phyloP scores from a whole-genome alignment of 2,329 filamentous ascomycete genomes.

The Pyrenophora seminiperda region DNA sequence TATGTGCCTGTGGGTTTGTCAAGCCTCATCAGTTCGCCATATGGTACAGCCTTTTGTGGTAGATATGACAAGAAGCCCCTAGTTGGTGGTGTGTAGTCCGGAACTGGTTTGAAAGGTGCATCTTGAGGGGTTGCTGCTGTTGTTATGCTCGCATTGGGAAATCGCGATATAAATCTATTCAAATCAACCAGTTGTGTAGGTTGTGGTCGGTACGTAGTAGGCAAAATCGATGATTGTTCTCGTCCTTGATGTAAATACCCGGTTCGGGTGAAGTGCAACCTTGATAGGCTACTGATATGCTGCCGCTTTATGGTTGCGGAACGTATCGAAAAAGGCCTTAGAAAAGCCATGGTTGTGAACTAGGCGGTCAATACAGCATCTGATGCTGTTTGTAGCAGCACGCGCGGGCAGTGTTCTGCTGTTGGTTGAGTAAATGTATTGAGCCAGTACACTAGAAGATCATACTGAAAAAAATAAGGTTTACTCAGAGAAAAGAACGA shows the following conservation, averaged over 20 bases:
- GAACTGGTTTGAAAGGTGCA: slow-evolving; percentile 17
- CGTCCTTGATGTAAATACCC: neutral
- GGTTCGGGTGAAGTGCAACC: neutral
- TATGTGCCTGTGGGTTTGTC: slow-evolving; percentile 82
- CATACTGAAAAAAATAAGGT: neutral
- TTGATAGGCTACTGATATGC: neutral
- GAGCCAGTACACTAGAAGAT: too few relatives aligned
- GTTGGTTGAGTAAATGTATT: neutral
- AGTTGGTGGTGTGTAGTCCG: slow-evolving; percentile 68
- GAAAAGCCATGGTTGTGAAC: neutral
- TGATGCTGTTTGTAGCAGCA: neutral
- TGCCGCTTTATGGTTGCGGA: neutral
- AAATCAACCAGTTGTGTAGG: slow-evolving; percentile 14
- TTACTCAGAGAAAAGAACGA: too few relatives aligned
- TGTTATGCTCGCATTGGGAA: slow-evolving; percentile 16
- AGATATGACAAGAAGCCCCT: slow-evolving; percentile 72
- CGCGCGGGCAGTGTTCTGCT: neutral
- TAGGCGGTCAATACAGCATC: neutral
- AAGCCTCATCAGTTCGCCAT: slow-evolving; percentile 79
- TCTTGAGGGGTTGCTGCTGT: slow-evolving; percentile 22
- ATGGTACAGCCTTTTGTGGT: slow-evolving; percentile 74
- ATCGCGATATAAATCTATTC: neutral
- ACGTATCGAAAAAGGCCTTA: neutral
- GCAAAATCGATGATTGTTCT: neutral
- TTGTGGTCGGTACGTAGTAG: slow-evolving; percentile 4